Base-by-base conservation (phyloP, 2,329 filamentous ascomycete species). In the Penicillium sp. region DNA sequence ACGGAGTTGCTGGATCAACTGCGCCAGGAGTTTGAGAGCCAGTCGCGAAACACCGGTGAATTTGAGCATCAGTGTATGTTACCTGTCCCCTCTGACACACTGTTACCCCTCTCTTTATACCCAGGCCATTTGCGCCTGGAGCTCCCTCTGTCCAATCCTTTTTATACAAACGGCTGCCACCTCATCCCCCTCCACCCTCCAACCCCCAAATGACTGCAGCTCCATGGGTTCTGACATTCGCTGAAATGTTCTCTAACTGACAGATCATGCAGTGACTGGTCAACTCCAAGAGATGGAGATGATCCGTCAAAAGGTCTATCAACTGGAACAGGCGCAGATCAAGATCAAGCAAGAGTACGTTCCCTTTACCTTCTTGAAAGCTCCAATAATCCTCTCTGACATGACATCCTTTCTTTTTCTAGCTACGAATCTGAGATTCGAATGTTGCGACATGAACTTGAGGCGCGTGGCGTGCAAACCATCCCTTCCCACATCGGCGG, bases 201-300 rank as follows among this genome's bases (percentile, higher is more conserved):
- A 23, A 23, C 23, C 23, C 23, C 23, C 23, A 23, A 23, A 23
- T 61, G 61, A 44, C 50, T 58, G 21, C 50, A 51, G 53, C 45
- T 47, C 34, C 39, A 55, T 58, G 55, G 57, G 50, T 57, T 45
- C 50, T 53, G 61, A 66, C 52, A 43, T 57, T 61, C 58, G 57
- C 51, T 65, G 58, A 65, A 66, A 49, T 57, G 55, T 65, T 66
- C 50, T 62, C 61, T 66, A 64, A 66, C 69, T 68, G 65, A 70
- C 64, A 65, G 62, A 58, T 58, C 54, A 55, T 68, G 65, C 75
- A 97, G 94, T 97, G 72, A 87, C 90, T 57, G 85, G 87, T 49
- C 94, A 99, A 75, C 88, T 97, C 63, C 88, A 93, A 70, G 94
- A 99, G 78, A 94, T 97, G 84, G 91, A 96, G 73, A 84, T 96